These are phyloP conservation scores for Phytophthora multivora DNA, from an alignment of 352 stramenopile genomes.

Conservation along the genomic window DNA sequence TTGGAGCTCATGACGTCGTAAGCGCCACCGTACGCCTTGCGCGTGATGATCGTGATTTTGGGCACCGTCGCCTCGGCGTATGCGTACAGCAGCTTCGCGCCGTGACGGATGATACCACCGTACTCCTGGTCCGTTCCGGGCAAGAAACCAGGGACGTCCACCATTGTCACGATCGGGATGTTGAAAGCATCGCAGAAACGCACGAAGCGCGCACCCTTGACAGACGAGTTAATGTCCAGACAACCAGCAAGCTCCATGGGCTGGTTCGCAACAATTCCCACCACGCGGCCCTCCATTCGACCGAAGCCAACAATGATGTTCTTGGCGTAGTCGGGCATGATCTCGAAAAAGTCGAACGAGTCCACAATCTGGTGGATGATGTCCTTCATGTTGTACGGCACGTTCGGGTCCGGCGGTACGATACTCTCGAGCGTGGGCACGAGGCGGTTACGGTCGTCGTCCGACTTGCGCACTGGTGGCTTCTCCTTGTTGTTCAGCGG, in stretches of 20 bases:
- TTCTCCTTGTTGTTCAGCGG: slow-evolving; percentile 94
- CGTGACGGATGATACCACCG: slow-evolving; percentile 95
- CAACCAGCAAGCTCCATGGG: slow-evolving; percentile 96
- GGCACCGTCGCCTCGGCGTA: slow-evolving; percentile 98
- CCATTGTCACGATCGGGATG: slow-evolving; percentile 98
- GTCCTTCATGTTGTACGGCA: slow-evolving; percentile 98
- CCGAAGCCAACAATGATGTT: slow-evolving; percentile 98
- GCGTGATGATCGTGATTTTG: slow-evolving; percentile 99
- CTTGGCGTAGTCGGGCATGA: slow-evolving; percentile 96
- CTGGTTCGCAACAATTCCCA: slow-evolving; percentile 98
- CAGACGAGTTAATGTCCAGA: slow-evolving; percentile 97
- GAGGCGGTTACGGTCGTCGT: slow-evolving; percentile 87
- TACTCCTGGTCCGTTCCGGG: slow-evolving; percentile 94
- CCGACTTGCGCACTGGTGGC: slow-evolving; percentile 70
- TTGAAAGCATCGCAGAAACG: slow-evolving; percentile 98
- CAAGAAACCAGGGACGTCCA: slow-evolving; percentile 98
- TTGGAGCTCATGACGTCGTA: slow-evolving; percentile 99
- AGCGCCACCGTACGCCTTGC: slow-evolving; percentile 98
- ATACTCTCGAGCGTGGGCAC: slow-evolving; percentile 92
- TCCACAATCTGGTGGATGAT: slow-evolving; percentile 96
- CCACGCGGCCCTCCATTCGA: slow-evolving; percentile 95
- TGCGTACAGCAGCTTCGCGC: slow-evolving; percentile 98
- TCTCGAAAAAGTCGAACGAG: slow-evolving; percentile 96
- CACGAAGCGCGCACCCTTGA: slow-evolving; percentile 98
- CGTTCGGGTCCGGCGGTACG: slow-evolving; percentile 96